These are phyloP conservation scores for Axilococcus clingmanii DNA, from an alignment of 139 green algal species.

Conservation along the genomic window DNA sequence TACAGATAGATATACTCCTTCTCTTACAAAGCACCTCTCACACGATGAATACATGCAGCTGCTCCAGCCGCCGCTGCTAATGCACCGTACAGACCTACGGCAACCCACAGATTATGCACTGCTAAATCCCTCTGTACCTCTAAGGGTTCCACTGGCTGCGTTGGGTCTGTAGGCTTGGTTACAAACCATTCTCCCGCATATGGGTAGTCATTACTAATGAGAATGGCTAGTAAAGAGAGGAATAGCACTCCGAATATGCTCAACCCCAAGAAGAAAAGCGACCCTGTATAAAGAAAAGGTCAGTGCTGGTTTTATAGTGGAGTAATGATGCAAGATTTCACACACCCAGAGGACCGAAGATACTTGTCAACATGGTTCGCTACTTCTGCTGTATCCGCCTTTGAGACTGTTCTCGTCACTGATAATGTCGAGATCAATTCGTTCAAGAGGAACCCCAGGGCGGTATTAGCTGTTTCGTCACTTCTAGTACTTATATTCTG, in stretches of 20 bases:
- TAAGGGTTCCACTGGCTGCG: constrained; percentile 4
- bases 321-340: too few relatives aligned
- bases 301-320: too few relatives aligned
- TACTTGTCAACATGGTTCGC: too few relatives aligned
- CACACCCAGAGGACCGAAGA: too few relatives aligned
- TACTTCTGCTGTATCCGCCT: too few relatives aligned
- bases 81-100: constrained; percentile 18
- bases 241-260: constrained; percentile 27
- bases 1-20: background rate
- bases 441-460: too few relatives aligned
- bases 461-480: too few relatives aligned
- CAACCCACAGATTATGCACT: constrained; percentile 12
- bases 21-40: constrained; percentile 17
- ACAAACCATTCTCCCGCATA: constrained; percentile 35
- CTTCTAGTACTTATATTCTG: too few relatives aligned
- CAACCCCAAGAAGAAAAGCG: constrained; percentile 16
- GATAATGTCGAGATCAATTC: too few relatives aligned
- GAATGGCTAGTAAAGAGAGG: constrained; percentile 18
- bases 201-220: constrained; percentile 26
- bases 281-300: constrained; percentile 8
- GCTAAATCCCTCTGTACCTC: constrained; percentile 15
- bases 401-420: too few relatives aligned
- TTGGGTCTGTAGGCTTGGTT: constrained; percentile 8
- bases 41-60: constrained; percentile 11
- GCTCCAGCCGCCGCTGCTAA: constrained; percentile 6